Percentiles rank a stretch among this genome's conserved stretches.
phyloP scores from a whole-genome alignment of 2,329 filamentous ascomycete species.

The Rhynchosporium agropyri region DNA sequence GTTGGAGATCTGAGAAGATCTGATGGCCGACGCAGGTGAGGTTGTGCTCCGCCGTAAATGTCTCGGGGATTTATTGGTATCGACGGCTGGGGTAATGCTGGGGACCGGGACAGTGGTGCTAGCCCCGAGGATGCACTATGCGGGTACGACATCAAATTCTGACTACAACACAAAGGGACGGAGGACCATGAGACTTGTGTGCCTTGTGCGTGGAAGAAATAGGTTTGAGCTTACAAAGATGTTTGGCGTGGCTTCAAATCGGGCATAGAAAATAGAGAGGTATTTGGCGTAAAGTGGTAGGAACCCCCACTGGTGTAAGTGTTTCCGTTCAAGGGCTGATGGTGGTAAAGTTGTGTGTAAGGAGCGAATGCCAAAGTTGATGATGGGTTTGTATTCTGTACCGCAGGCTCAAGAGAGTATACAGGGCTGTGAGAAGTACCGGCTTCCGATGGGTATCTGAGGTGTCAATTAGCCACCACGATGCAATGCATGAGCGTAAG shows the following conservation, averaged over 20 bases:
- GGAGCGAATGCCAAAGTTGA: constrained; percentile 38
- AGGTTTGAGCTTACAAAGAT: constrained; percentile 39
- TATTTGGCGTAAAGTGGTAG: constrained; percentile 38
- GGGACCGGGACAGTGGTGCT: constrained; percentile 40
- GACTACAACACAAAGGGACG: constrained; percentile 28
- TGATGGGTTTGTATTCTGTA: constrained; percentile 38
- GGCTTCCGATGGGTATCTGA: constrained; percentile 41
- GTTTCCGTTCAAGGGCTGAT: constrained; percentile 35
- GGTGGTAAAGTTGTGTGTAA: constrained; percentile 33
- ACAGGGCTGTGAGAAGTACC: constrained; percentile 42
- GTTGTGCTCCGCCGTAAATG: constrained; percentile 40
- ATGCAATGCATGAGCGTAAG: constrained; percentile 34
- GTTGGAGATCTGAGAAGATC: constrained; percentile 42
- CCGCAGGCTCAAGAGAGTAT: constrained; percentile 40
- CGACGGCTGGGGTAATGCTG: constrained; percentile 39
- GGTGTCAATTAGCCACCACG: constrained; percentile 39
- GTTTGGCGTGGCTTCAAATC: constrained; percentile 42
- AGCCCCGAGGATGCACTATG: constrained; percentile 39
- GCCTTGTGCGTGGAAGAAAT: not conserved
- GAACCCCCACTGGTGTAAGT: constrained; percentile 39
- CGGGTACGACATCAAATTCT: constrained; percentile 39
- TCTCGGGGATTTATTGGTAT: constrained; percentile 41
- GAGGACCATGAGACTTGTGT: constrained; percentile 23
- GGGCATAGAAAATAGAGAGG: constrained; percentile 41
- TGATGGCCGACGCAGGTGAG: constrained; percentile 38